Base-by-base conservation (phyloP, 2,329 filamentous ascomycete species). In the Cladosporium phlei region DNA sequence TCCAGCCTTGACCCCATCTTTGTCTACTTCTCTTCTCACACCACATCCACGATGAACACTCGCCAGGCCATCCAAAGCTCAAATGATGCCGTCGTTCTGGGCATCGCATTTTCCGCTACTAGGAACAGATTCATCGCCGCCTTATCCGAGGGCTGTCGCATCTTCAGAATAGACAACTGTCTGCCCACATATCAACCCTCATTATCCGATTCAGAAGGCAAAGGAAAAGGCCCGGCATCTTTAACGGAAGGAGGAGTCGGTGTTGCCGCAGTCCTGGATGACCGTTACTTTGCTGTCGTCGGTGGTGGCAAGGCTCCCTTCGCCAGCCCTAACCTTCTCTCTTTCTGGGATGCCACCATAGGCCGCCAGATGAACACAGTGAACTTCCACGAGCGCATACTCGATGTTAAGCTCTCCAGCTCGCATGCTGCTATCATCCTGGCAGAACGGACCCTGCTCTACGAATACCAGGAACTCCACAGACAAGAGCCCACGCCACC, bases 311-410 rank as follows among this genome's bases (percentile, higher is more conserved):
- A 79, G 58, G 44, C 43, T 7, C 39, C 52, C 20, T 35, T 49
- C 17, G 52, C 58, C 52, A 57, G 55, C 27, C 54, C 73, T 62
- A 51, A 52, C 47, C 44, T 60, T 1, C 42, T 58, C 3, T 21
- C 55, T 19, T 86, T 97, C 58, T 97, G 90, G 90, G 90, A 98
- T 65, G 88, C 95, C 59, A 76, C 80, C 51, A 86, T 86, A 55
- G 81, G 85, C 52, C 85, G 83, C 54, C 81, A 84, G 6, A 76
- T 87, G 11, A 85, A 90, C 52, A 86, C 76, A 3, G 73, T 97
- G 57, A 85, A 91, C 47, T 84, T 90, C 51, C 79, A 87, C 48
- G 89, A 87, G 16, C 80, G 86, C 1, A 81, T 97, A 19, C 79
- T 89, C 12, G 86, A 88, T 29, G 80, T 95, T 21, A 83, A 86